These are phyloP conservation scores for Pythium vanterpoolii DNA, from an alignment of 352 stramenopile species.

Conservation along the genomic window DNA sequence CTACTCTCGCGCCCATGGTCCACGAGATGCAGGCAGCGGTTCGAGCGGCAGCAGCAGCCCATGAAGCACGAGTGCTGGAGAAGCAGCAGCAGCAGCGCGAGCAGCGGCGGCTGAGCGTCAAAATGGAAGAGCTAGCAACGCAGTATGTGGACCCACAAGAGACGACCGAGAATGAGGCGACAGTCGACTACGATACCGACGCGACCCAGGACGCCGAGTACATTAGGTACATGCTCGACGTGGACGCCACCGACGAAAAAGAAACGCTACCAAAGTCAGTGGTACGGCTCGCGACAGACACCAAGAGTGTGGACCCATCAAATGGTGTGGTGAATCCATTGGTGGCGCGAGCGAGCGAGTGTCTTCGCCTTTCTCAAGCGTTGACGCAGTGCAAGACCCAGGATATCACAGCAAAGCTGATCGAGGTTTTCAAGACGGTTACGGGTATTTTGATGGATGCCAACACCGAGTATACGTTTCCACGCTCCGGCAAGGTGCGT, in stretches of 20 bases:
- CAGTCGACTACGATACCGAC: conserved; percentile 5
- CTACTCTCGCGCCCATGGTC: background rate
- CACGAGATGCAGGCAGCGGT: background rate
- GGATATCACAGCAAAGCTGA: background rate
- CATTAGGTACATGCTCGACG: background rate
- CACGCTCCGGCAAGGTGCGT: conserved; percentile 1
- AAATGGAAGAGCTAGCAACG: background rate
- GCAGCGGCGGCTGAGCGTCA: background rate
- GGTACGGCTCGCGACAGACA: background rate
- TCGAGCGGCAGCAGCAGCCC: background rate
- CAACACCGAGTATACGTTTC: background rate
- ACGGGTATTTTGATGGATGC: background rate
- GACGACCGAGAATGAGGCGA: background rate
- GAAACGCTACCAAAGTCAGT: background rate
- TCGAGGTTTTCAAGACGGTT: background rate
- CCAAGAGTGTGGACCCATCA: background rate
- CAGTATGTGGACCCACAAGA: background rate
- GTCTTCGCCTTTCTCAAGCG: background rate
- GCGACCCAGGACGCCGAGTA: background rate
- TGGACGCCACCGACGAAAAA: background rate
- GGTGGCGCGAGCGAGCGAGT: background rate
- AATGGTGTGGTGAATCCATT: background rate
- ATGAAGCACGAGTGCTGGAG: background rate
- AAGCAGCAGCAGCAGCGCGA: background rate
- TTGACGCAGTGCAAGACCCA: background rate